A percentile compares a stretch with the other conserved stretches of the same genome.
Evolutionary conservation across 129 eudicot genomes (phyloP).

Genomic region (Solidago caesia): DNA sequence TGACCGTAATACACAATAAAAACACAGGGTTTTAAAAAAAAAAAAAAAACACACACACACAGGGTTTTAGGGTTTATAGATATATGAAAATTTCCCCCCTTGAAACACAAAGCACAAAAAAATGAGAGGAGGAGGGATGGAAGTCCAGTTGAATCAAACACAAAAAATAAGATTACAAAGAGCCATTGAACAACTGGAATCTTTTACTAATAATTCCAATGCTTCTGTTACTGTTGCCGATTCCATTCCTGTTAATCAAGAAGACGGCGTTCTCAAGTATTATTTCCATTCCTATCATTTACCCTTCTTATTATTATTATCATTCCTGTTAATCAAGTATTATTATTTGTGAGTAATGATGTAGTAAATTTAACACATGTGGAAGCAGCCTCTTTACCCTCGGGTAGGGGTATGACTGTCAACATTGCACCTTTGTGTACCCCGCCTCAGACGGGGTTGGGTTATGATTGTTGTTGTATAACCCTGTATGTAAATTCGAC

Average conservation of each 20-base stretch:
- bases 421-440: not conserved
- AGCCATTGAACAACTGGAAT: slow-evolving; percentile 64
- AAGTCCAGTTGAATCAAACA: slow-evolving; percentile 65
- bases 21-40: slow-evolving; percentile 24
- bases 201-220: slow-evolving; percentile 42
- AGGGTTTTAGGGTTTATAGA: slow-evolving; percentile 29
- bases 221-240: slow-evolving; percentile 90
- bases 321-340: too few relatives aligned
- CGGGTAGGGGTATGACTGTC: not conserved
- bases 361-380: not conserved
- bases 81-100: not conserved
- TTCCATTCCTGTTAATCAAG: slow-evolving; percentile 69
- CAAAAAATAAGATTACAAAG: slow-evolving; percentile 67
- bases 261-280: slow-evolving; percentile 92
- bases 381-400: not conserved
- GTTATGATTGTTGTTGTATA: too few relatives aligned
- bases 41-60: not conserved
- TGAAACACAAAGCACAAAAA: slow-evolving; percentile 1
- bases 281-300: not conserved
- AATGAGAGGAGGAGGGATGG: slow-evolving; percentile 78
- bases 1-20: too few relatives aligned
- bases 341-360: too few relatives aligned
- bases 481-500: too few relatives aligned
- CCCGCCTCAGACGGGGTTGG: too few relatives aligned
- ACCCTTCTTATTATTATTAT: too few relatives aligned